Percentiles rank a stretch among this genome's conserved stretches.
Conservation (phyloP, 2,329 filamentous ascomycete genomes). For the Verticillium zaregamsianum region DNA sequence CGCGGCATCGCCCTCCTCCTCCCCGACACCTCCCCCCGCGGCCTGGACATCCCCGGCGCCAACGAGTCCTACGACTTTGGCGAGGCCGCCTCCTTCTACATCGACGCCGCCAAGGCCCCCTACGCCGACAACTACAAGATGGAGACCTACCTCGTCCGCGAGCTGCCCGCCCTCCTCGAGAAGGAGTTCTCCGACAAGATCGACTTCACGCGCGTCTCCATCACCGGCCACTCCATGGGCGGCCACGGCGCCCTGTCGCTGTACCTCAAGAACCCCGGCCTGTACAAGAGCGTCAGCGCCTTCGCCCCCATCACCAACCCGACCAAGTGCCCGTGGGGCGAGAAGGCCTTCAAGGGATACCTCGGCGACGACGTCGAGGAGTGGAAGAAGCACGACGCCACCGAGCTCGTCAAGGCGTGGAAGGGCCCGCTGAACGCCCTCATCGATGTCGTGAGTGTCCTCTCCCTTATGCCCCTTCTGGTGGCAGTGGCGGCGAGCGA, state of each 20-base stretch:
- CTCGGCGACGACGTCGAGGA: slow-evolving; percentile 70
- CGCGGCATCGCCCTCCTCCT: slow-evolving; percentile 89
- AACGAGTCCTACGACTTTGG: slow-evolving; percentile 91
- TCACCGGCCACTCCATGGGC: slow-evolving; percentile 95
- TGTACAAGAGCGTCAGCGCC: slow-evolving; percentile 84
- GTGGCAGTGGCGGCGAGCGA: too few relatives aligned
- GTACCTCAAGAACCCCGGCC: slow-evolving; percentile 85
- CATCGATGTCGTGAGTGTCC: slow-evolving; percentile 72
- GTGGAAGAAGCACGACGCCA: slow-evolving; percentile 90
- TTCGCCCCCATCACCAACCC: slow-evolving; percentile 92
- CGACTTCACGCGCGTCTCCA: slow-evolving; percentile 68
- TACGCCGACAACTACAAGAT: slow-evolving; percentile 82
- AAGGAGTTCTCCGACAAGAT: slow-evolving; percentile 62
- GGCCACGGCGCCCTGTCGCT: slow-evolving; percentile 92
- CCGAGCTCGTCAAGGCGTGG: slow-evolving; percentile 78
- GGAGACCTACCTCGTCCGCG: slow-evolving; percentile 87
- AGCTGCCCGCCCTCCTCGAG: slow-evolving; percentile 79
- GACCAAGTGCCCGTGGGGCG: slow-evolving; percentile 80
- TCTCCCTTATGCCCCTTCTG: not conserved
- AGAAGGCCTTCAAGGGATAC: slow-evolving; percentile 93
- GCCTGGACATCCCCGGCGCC: slow-evolving; percentile 76
- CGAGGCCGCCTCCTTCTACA: slow-evolving; percentile 87
- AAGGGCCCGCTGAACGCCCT: slow-evolving; percentile 69
- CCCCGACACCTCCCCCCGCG: slow-evolving; percentile 91
- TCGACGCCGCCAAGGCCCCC: slow-evolving; percentile 75